Evolutionary conservation across 306 rosid species (phyloP), one percentile per base, ranked within the genome.

Genomic region (Medicago arabica): DNA sequence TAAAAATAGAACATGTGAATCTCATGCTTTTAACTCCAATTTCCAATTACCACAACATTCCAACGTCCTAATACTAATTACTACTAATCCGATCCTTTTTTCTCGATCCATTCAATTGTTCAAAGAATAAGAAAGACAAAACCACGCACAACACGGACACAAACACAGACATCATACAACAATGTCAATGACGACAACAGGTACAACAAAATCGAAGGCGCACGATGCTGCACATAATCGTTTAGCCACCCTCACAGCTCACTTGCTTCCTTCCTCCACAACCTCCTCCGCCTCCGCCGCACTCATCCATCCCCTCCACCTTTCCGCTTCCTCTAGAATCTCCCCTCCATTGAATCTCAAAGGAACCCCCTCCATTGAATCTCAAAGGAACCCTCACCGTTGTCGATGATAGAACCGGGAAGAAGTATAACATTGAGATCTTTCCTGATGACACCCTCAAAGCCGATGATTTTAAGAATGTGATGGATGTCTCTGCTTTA

Each of bases 391-490:
- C 83, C 14, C 80, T 92, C 82, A 83, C 89, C 55, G 59, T 90
- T 60, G 82, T 92, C 17, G 97, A 92, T 63, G 94, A 90, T 44
- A 79, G 97, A 40, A 92, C 96, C 9, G 92, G 94, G 5, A 80
- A 86, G 75, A 82, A 75, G 75, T 90, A 92, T 75, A 86, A 66
- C 72, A 71, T 92, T 61, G 79, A 79, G 67, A 81, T 92, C 41
- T 86, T 89, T 18, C 89, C 90, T 9, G 91, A 90, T 53, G 97
- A 94, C 9, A 87, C 96, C 3, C 59, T 92, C 47, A 90, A 89
- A 76, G 85, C 97, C 55, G 81, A 83, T 21, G 97, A 92, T 75
- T 80, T 90, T 67, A 92, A 92, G 78, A 87, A 92, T 92, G 97
- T 92, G 23, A 71, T 62, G 18, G 9, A 38, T 72, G 58, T 63